These are phyloP conservation scores for Xylaria sp. DNA, from an alignment of 2,329 filamentous ascomycete genomes.

Conservation along the genomic window DNA sequence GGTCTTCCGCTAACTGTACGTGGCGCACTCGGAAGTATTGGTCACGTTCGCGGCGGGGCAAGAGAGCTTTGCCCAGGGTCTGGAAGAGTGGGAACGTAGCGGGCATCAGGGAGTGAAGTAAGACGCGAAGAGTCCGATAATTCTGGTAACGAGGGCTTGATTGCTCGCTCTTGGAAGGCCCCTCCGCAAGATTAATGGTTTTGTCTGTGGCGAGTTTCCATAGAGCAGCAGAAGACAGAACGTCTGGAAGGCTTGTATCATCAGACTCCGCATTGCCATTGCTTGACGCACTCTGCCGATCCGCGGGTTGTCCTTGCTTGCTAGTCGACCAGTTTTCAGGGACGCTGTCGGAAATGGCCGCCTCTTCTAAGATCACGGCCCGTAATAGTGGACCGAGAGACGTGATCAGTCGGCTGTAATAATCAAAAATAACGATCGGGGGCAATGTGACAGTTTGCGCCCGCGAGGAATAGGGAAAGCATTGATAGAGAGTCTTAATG, in stretches of 20 bases:
- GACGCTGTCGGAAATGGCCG: conserved; percentile 71
- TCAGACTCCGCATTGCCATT: conserved; percentile 27
- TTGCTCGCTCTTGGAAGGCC: conserved; percentile 30
- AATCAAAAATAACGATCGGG: conserved; percentile 80
- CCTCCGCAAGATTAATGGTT: conserved; percentile 5
- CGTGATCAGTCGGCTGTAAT: conserved; percentile 74
- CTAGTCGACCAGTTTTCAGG: conserved; percentile 66
- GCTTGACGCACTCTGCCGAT: conserved; percentile 17
- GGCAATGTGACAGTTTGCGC: conserved; percentile 68
- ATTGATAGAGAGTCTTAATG: conserved; percentile 72
- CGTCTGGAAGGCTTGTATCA: conserved; percentile 32
- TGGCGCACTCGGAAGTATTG: conserved; percentile 57
- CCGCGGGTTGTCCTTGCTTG: conserved; percentile 27
- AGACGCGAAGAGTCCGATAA: conserved; percentile 72
- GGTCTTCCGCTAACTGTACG: conserved; percentile 60
- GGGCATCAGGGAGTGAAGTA: conserved; percentile 78
- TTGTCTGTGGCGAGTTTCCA: conserved; percentile 30
- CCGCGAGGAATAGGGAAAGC: conserved; percentile 71
- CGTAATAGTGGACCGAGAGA: conserved; percentile 78
- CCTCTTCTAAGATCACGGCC: conserved; percentile 83
- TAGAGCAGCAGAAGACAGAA: conserved; percentile 30
- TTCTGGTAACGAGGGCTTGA: conserved; percentile 63
- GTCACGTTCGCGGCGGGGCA: conserved; percentile 75
- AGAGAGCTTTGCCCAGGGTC: conserved; percentile 77
- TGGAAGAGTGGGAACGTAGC: conserved; percentile 86